Conservation (phyloP, 495 filamentous ascomycete species). For the Aspergillus sparsus region DNA sequence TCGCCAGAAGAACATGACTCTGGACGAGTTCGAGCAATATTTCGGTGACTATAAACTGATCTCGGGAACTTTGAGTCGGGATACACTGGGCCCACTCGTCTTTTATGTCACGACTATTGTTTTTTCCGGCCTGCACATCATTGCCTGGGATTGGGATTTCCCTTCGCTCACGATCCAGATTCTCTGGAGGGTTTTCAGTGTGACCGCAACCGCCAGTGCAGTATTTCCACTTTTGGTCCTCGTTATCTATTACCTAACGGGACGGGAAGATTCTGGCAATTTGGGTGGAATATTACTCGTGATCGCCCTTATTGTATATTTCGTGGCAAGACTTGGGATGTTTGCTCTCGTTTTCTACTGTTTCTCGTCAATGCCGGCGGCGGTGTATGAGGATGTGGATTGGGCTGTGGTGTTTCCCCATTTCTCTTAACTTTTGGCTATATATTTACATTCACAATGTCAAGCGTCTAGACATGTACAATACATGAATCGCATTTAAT, state of each 20-base stretch:
- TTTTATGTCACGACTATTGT: not conserved
- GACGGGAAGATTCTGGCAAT: not conserved
- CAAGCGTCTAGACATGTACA: too few relatives aligned
- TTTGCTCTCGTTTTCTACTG: conserved; percentile 2
- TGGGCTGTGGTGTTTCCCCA: conserved; percentile 1
- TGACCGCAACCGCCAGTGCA: not conserved
- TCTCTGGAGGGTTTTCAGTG: not conserved
- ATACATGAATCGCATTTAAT: too few relatives aligned
- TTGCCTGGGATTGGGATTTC: conserved; percentile 6
- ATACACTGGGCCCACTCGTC: not conserved
- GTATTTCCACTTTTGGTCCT: not conserved
- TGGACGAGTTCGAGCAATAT: not conserved
- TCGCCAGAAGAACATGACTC: not conserved
- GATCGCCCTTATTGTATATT: not conserved
- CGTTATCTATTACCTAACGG: too few relatives aligned
- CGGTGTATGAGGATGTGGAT: not conserved
- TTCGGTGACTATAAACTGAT: not conserved
- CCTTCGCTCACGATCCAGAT: not conserved
- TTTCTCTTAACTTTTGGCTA: not conserved
- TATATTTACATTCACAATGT: not conserved
- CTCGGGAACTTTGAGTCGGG: not conserved
- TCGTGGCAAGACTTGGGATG: not conserved
- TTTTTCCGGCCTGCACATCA: not conserved
- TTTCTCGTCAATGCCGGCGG: not conserved
- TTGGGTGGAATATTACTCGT: not conserved